Evolutionary conservation across 2,329 filamentous ascomycete genomes (phyloP).

Genomic region (Pseudogymnoascus sp.): DNA sequence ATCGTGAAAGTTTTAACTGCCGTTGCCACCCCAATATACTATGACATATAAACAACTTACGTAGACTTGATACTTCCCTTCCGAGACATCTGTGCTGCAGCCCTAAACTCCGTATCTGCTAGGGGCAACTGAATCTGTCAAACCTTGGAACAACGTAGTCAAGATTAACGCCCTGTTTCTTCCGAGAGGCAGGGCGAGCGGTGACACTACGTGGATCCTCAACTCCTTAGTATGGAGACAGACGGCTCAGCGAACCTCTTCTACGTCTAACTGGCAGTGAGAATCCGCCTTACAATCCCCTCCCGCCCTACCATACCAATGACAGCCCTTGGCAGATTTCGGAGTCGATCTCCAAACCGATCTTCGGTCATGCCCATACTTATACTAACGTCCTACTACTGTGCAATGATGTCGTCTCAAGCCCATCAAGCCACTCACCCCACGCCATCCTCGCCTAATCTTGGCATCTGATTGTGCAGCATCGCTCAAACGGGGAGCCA

Average conservation of each 20-base stretch:
- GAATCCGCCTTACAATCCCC: background rate
- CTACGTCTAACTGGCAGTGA: background rate
- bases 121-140: background rate
- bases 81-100: background rate
- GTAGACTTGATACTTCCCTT: background rate
- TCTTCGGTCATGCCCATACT: background rate
- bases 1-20: background rate
- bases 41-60: background rate
- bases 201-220: background rate
- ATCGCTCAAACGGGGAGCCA: background rate
- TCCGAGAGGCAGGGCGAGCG: background rate
- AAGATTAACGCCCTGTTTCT: constrained; percentile 3
- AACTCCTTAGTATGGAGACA: background rate
- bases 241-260: background rate
- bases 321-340: background rate
- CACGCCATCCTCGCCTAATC: background rate
- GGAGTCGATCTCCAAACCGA: background rate
- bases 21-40: background rate
- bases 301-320: background rate
- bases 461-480: background rate
- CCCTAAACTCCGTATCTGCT: background rate
- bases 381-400: background rate
- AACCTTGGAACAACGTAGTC: background rate
- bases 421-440: background rate
- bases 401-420: constrained; percentile 6